Conservation (phyloP, 495 filamentous ascomycete genomes). For the Aspergillus avenaceus region DNA sequence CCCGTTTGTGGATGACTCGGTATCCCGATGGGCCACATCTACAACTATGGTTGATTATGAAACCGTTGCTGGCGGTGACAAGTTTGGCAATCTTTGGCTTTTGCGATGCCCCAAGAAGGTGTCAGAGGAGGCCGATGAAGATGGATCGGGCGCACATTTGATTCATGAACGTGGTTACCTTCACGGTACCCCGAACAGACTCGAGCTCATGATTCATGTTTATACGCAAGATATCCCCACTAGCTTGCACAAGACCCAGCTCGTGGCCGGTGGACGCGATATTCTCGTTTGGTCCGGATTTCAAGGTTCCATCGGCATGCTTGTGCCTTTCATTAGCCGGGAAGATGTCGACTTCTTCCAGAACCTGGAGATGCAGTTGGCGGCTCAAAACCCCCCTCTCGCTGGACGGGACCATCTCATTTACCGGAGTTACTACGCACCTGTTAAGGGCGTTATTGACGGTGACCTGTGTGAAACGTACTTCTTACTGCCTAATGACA, state of each 20-base stretch:
- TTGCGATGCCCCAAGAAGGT: conserved; percentile 82
- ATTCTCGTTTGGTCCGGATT: conserved; percentile 91
- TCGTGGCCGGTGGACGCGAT: conserved; percentile 89
- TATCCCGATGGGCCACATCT: conserved; percentile 83
- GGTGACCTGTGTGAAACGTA: conserved; percentile 97
- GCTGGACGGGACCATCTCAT: conserved; percentile 92
- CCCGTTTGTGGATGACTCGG: conserved; percentile 84
- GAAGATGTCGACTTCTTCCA: conserved; percentile 98
- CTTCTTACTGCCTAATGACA: conserved; percentile 72
- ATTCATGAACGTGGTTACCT: conserved; percentile 85
- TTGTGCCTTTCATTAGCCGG: conserved; percentile 83
- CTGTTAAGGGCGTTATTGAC: conserved; percentile 94
- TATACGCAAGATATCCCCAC: conserved; percentile 91
- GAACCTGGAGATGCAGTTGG: conserved; percentile 80
- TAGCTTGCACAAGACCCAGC: conserved; percentile 79
- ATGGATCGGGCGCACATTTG: conserved; percentile 83
- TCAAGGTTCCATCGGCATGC: conserved; percentile 86
- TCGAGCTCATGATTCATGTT: conserved; percentile 81
- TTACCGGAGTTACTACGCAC: conserved; percentile 94
- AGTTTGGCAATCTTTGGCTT: conserved; percentile 95
- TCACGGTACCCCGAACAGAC: conserved; percentile 78
- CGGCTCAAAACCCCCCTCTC: conserved; percentile 77
- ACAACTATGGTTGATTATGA: conserved; percentile 97
- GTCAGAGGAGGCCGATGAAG: conserved; percentile 86
- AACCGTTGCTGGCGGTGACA: conserved; percentile 91